These are phyloP conservation scores for Hirschfeldia incana DNA, from an alignment of 345 rosid species.

Conservation along the genomic window DNA sequence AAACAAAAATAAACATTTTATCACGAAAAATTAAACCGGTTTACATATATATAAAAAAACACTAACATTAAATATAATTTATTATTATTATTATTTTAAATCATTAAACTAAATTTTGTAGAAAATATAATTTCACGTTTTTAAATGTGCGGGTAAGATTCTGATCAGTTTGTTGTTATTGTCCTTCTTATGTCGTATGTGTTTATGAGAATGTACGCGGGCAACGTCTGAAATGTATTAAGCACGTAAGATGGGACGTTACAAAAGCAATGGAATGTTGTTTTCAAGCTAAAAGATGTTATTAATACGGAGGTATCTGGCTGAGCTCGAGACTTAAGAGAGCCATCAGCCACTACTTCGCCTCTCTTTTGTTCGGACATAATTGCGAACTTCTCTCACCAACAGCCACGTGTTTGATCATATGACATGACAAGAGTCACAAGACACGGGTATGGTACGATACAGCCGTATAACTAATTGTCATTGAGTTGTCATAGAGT, in stretches of 20 bases:
- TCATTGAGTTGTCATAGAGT: conserved; percentile 9
- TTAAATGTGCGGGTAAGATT: background rate
- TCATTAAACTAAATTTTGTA: background rate
- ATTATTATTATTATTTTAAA: background rate
- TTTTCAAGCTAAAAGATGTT: conserved; percentile 15
- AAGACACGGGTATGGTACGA: background rate
- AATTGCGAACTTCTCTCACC: conserved; percentile 16
- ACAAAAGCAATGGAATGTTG: conserved; percentile 7
- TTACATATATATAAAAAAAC: background rate
- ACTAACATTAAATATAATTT: background rate
- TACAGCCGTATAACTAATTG: background rate
- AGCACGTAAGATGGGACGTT: conserved; percentile 23
- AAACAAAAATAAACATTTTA: background rate
- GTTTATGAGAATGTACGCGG: background rate
- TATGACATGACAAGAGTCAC: conserved; percentile 5
- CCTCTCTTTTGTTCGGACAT: conserved; percentile 25
- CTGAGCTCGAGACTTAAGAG: conserved; percentile 1
- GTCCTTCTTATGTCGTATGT: conserved; percentile 21
- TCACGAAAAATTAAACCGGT: background rate
- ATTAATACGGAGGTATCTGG: conserved; percentile 13
- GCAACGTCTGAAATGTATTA: background rate
- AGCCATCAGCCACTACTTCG: background rate
- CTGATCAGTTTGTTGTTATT: background rate
- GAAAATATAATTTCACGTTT: background rate
- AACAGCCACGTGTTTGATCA: background rate